Evolutionary conservation across 2,329 filamentous ascomycete species (phyloP).

Genomic region (Canariomyces notabilis): DNA sequence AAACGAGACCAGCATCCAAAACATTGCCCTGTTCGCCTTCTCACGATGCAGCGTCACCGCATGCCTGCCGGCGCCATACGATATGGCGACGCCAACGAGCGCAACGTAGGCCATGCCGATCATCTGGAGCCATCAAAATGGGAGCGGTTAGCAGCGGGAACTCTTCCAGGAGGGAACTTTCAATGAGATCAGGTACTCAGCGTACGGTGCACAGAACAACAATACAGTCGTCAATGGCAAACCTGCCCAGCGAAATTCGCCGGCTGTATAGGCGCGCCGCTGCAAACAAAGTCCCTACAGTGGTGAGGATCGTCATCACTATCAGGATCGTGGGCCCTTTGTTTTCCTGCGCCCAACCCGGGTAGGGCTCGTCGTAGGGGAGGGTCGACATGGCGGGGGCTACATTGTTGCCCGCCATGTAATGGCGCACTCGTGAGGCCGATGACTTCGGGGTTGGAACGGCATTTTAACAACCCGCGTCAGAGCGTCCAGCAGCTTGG

Average conservation of each 20-base stretch:
- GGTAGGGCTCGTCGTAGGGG: slow-evolving; percentile 13
- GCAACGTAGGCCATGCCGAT: slow-evolving; percentile 27
- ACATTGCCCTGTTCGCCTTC: slow-evolving; percentile 29
- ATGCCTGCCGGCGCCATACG: slow-evolving; percentile 37
- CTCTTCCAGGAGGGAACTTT: not conserved
- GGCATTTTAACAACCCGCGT: too few relatives aligned
- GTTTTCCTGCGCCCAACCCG: slow-evolving; percentile 18
- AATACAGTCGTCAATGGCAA: slow-evolving; percentile 18
- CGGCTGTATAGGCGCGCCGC: slow-evolving; percentile 18
- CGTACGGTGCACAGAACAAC: slow-evolving; percentile 18
- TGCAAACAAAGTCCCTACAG: slow-evolving; percentile 16
- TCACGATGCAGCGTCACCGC: slow-evolving; percentile 28
- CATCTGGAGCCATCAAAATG: slow-evolving; percentile 5
- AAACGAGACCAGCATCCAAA: slow-evolving; percentile 36
- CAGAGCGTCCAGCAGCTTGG: too few relatives aligned
- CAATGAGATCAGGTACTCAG: not conserved
- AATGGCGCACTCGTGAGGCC: too few relatives aligned
- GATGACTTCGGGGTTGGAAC: too few relatives aligned
- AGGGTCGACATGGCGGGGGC: not conserved
- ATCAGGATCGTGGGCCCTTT: slow-evolving; percentile 18
- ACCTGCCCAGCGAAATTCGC: slow-evolving; percentile 8
- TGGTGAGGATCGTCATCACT: slow-evolving; percentile 11
- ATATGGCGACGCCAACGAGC: slow-evolving; percentile 33
- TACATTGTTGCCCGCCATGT: too few relatives aligned
- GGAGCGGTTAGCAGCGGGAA: not conserved